Evolutionary conservation across 495 filamentous ascomycete genomes (phyloP), one percentile per base, ranked within the genome.

Genomic region (Xylaria longipes): DNA sequence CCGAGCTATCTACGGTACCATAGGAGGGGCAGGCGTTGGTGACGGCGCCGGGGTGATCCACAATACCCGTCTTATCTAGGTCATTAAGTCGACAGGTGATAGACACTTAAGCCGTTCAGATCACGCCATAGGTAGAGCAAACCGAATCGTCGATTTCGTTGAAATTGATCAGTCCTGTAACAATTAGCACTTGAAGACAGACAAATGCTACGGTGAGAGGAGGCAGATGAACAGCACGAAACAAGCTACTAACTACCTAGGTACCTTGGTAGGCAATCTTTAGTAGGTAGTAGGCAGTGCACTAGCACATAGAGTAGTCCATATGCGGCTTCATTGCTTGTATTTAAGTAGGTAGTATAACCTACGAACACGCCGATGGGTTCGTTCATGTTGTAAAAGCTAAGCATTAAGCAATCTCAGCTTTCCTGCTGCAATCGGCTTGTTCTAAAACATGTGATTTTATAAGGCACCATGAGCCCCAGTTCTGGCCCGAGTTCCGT

Each of bases 11-110:
- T 52, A 25, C 4, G 2, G 2, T 52, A 52, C 50, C 29, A 17
- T n/a, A 25, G 31, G 63, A 65, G 63, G 63, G 62, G 62, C 62
- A 65, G 39, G 27, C 17, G 43, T 65, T 50, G 20, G 5, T 45
- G 39, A 22, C 39, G 39, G 29, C 54, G 35, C 29, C 9, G 17
- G 54, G 17, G 54, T 35, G 29, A 35, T 60, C 60, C 60, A 62
- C 60, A 11, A 62, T 35, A 27, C n/a, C 14, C 7, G 11, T 15
- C 46, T 50, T n/a, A 9, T 22, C 15, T 37, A 60, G 57, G 31
- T 60, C 31, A 5, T n/a, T n/a, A 60, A 9, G 45, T 22, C n/a
- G 46, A 50, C 46, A 54, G 52, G 5, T 31, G 27, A 56, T 56
- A 15, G 3, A 4, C 25, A 56, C 31, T 31, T 12, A 29, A 56